Evolutionary conservation across 177 flowering plant genomes (phyloP), one percentile per base, ranked within the genome.

Genomic region (Vitis hybrid): DNA sequence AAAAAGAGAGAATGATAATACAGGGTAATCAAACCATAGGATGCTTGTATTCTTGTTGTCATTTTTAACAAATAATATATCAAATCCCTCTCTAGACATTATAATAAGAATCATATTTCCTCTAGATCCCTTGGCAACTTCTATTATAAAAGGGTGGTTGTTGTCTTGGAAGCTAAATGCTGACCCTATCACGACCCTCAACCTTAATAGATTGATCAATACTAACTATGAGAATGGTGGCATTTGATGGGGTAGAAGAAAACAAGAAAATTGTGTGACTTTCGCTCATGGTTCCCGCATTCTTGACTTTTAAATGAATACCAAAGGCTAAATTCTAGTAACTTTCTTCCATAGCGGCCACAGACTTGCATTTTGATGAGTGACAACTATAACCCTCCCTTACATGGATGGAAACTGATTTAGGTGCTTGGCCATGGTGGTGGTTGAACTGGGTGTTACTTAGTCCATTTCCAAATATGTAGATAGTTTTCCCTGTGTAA

Each of bases 21-120:
- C 98, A 62, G 97, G 99, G 80, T 88, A 96, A 53, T 98, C 99
- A 68, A 90, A 94, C 99, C 99, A 96, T 49, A 96, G 59, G n/a
- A 96, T 96, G 83, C 97, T 86, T 2, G 83, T 74, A 16, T 90
- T 77, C 51, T 85, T 88, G 2, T 73, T 73, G 45, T 85, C 70
- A 57, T 71, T 83, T 75, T 90, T 90, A 0, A 97, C 97, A 31
- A 90, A 96, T 19, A 90, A 68, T 2, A 96, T 73, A 60, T 93
- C 99, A 77, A 92, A 77, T 7, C 94, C 91, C 1, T 98, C 98
- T 19, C 95, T 98, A 3, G 99, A 90, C 98, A 96, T 96, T 49
- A 96, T 89, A 7, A 91, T 89, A 53, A 96, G 88, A 71, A 96
- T 85, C n/a, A 96, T 97, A 15, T 95, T 97, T 21, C 99, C 98